Evolutionary conservation across 345 rosid species (phyloP).

Genomic region (Excoecaria agallocha): DNA sequence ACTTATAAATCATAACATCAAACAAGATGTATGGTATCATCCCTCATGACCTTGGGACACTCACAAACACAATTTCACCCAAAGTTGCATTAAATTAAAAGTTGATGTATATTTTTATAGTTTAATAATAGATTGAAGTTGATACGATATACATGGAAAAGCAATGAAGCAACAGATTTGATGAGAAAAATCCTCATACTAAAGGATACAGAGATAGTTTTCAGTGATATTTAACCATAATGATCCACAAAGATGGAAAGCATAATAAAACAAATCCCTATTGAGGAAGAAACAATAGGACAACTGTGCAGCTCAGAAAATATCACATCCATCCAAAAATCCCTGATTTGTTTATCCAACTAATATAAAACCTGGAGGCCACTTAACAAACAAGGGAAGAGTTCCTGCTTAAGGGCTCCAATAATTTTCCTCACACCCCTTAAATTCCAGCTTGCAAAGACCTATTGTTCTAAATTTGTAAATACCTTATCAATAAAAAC

Average conservation of each 20-base stretch:
- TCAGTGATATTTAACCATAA: conserved; percentile 8
- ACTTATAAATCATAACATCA: neutral
- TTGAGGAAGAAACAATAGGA: conserved; percentile 9
- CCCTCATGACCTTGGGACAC: neutral
- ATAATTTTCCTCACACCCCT: neutral
- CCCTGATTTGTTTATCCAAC: neutral
- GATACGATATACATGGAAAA: conserved; percentile 16
- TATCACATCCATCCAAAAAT: conserved; percentile 9
- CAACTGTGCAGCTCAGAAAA: conserved; percentile 18
- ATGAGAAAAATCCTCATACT: conserved; percentile 1
- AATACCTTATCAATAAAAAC: conserved; percentile 17
- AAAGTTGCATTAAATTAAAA: conserved; percentile 1
- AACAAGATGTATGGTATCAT: conserved; percentile 2
- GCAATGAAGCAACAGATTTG: conserved; percentile 17
- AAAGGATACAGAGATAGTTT: conserved; percentile 12
- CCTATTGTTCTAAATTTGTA: conserved; percentile 16
- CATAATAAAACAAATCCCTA: conserved; percentile 1
- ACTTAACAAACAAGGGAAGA: conserved; percentile 8
- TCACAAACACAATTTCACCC: conserved; percentile 9
- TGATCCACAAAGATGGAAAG: conserved; percentile 15
- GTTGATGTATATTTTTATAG: neutral
- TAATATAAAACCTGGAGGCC: conserved; percentile 18
- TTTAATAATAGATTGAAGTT: conserved; percentile 10
- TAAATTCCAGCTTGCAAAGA: conserved; percentile 1
- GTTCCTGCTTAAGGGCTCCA: conserved; percentile 21